A percentile compares a stretch with the other conserved stretches of the same genome.
phyloP scores from a whole-genome alignment of 352 stramenopile genomes.

The Peronosclerospora sorghi region DNA sequence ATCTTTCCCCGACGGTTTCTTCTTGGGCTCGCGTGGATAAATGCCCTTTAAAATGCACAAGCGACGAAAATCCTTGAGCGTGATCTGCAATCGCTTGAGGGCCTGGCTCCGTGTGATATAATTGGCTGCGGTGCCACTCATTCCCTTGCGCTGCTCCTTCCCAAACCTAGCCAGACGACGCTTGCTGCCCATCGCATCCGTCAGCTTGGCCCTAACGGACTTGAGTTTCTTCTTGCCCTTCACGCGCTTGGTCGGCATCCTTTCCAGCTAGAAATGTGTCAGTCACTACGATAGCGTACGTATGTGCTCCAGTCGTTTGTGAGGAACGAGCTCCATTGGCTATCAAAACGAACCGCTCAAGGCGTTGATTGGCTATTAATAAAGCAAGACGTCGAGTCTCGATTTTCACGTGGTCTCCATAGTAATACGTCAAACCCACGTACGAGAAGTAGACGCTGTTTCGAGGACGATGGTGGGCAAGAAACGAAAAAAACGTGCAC shows the following conservation, averaged over 20 bases:
- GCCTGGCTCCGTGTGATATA: slow-evolving; percentile 94
- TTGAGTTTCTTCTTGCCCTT: slow-evolving; percentile 88
- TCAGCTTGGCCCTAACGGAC: slow-evolving; percentile 84
- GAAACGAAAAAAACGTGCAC: slow-evolving; percentile 46
- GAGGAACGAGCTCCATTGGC: too few relatives aligned
- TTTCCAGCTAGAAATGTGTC: slow-evolving; percentile 2
- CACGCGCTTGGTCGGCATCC: slow-evolving; percentile 80
- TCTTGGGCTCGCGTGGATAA: slow-evolving; percentile 95
- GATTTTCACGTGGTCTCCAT: too few relatives aligned
- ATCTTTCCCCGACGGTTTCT: slow-evolving; percentile 90
- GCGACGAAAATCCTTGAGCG: slow-evolving; percentile 97
- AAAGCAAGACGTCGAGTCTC: too few relatives aligned
- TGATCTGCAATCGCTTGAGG: slow-evolving; percentile 92
- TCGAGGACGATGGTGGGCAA: slow-evolving; percentile 29
- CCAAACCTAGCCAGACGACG: slow-evolving; percentile 71
- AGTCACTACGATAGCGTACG: too few relatives aligned
- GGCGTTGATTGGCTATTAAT: too few relatives aligned
- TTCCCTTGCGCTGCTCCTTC: slow-evolving; percentile 80
- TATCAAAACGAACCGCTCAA: too few relatives aligned
- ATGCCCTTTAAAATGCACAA: slow-evolving; percentile 99
- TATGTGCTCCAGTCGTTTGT: too few relatives aligned
- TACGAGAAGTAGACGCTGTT: background rate
- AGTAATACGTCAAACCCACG: too few relatives aligned
- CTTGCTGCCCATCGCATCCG: slow-evolving; percentile 74
- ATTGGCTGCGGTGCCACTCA: slow-evolving; percentile 78